These are phyloP conservation scores for Lepidium aucheri DNA, from an alignment of 345 rosid genomes.

Conservation along the genomic window DNA sequence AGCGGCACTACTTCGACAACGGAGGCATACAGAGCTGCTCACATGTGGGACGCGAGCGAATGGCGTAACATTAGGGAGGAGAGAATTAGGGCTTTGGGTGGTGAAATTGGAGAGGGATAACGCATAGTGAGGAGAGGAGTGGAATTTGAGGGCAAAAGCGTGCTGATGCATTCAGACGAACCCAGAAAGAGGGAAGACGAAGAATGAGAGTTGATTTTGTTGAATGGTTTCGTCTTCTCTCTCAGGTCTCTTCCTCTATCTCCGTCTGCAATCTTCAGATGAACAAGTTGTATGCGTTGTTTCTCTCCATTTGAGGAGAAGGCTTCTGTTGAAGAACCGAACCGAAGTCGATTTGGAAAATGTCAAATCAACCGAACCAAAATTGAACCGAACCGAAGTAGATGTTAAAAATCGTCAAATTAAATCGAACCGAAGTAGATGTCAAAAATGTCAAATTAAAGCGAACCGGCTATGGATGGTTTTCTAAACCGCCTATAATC, in stretches of 20 bases:
- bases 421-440: neutral
- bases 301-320: no score
- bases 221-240: slow-evolving; percentile 8
- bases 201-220: neutral
- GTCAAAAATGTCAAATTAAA: neutral
- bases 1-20: slow-evolving; percentile 21
- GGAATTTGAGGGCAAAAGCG: slow-evolving; percentile 33
- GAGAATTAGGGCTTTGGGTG: slow-evolving; percentile 32
- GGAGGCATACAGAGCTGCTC: slow-evolving; percentile 18
- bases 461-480: neutral
- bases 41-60: neutral
- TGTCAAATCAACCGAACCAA: neutral
- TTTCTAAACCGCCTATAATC: neutral
- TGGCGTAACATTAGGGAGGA: slow-evolving; percentile 21
- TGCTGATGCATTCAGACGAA: slow-evolving; percentile 41
- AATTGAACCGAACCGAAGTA: neutral
- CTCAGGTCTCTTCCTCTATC: neutral
- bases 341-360: neutral
- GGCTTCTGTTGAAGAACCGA: no score
- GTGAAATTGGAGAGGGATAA: slow-evolving; percentile 15
- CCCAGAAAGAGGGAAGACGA: neutral
- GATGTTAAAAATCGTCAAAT: neutral
- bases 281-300: no score
- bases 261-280: neutral
- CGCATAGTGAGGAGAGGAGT: slow-evolving; percentile 29